Conservation (phyloP, 2,329 filamentous ascomycete species). For the Orbilia ellipsospora region DNA sequence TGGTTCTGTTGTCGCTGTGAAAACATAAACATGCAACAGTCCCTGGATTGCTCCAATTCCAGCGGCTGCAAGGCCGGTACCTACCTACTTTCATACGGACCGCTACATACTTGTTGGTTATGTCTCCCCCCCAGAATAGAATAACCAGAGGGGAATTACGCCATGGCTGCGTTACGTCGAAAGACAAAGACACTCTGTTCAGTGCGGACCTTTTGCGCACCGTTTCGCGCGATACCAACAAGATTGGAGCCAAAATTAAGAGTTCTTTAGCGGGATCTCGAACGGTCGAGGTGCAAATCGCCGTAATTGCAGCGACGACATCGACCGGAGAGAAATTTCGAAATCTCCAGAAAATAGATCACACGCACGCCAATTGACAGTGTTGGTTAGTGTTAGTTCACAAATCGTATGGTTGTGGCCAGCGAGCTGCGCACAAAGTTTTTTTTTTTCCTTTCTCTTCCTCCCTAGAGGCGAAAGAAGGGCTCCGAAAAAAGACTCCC, state of each 20-base stretch:
- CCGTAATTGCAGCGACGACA: conserved; percentile 43
- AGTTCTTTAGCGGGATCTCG: conserved; percentile 7
- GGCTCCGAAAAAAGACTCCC: conserved; percentile 21
- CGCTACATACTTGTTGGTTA: not conserved
- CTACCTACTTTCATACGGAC: too few relatives aligned
- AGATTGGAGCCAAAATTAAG: not conserved
- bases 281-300: conserved; percentile 41
- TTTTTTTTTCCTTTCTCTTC: conserved; percentile 28
- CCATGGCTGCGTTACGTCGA: conserved; percentile 51
- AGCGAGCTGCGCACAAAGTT: conserved; percentile 25
- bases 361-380: conserved; percentile 24
- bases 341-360: conserved; percentile 25
- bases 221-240: conserved; percentile 1
- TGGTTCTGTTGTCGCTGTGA: conserved; percentile 6
- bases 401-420: conserved; percentile 6
- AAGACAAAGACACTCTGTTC: conserved; percentile 19
- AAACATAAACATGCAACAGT: conserved; percentile 39
- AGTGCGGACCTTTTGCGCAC: conserved; percentile 4
- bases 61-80: conserved; percentile 27
- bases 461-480: conserved; percentile 37
- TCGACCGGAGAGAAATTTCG: conserved; percentile 40
- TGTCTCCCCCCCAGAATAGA: conserved; percentile 2
- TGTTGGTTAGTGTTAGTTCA: not conserved
- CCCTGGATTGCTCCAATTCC: conserved; percentile 51
- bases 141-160: conserved; percentile 31